Base-by-base conservation (phyloP, 208 protist species). In the Endotrypanum monterogeii region DNA sequence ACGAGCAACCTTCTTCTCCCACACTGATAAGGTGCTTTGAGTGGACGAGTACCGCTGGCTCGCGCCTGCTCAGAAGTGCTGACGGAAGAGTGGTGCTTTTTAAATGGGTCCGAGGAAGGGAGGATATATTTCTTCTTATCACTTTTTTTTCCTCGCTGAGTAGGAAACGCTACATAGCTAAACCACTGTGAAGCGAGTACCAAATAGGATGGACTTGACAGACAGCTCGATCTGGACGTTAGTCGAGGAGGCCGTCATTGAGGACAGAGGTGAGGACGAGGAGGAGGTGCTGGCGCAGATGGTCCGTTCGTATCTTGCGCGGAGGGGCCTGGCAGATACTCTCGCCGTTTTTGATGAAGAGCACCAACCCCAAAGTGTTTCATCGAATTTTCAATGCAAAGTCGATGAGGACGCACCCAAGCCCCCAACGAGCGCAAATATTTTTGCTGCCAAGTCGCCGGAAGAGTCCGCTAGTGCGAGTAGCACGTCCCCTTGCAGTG, bases 171-270 rank as follows among this genome's bases (percentile, higher is more conserved):
- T 48, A 48, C 23, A 11, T 20, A 32, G 7, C 46, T 11, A 44
- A 46, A 20, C 23, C 35, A 48, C 8, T 25, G 8, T 28, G 23
- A 41, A 11, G 12, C 25, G 4, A 7, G 11, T 28, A 39, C 25
- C 39, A 50, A 9, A 50, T n/a, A 56, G 35, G 55, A 75, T 76
- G 66, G 54, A 77, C 50, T 57, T 75, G 56, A 83, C 78, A 30
- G 56, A 76, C 65, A 67, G 39, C 2, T 73, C 68, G 48, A 82
- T 74, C 69, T 93, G 91, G 86, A 60, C 52, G 25, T 69, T 89
- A 25, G 82, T 95, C 57, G 91, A 95, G 78, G 87, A 92, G 72
- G 88, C 89, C 2, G 88, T 90, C 32, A 84, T 90, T 23, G 76
- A 75, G n/a, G 88, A 93, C 69, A 78, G 76, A 6, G 83, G 83